Evolutionary conservation across 2,329 filamentous ascomycete species (phyloP).

Genomic region (Penicillium sp.): DNA sequence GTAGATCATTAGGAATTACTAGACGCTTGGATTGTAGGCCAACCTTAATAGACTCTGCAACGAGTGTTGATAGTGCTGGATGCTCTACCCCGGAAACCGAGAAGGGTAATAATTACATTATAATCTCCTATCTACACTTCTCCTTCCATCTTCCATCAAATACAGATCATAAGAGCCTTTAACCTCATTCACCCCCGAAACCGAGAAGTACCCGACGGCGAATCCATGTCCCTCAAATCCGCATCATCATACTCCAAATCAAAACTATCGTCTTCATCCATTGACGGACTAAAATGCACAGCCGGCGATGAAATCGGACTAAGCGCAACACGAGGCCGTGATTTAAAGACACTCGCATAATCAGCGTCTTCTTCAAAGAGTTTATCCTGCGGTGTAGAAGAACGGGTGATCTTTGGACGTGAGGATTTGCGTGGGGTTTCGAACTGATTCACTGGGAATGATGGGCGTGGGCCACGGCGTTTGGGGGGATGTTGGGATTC

Average conservation of each 20-base stretch:
- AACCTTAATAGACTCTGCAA: neutral
- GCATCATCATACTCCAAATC: conserved; percentile 28
- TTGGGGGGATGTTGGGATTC: conserved; percentile 29
- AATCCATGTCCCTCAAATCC: conserved; percentile 29
- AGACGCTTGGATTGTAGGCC: neutral
- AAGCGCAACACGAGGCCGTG: conserved; percentile 76
- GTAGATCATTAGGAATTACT: neutral
- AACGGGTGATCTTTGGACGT: conserved; percentile 34
- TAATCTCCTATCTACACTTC: neutral
- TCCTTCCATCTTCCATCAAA: neutral
- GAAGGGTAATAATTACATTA: neutral
- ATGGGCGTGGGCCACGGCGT: conserved; percentile 38
- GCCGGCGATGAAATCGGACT: conserved; percentile 66
- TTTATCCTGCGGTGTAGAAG: conserved; percentile 66
- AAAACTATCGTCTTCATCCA: conserved; percentile 31
- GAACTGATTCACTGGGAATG: conserved; percentile 63
- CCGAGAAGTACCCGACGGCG: conserved; percentile 30
- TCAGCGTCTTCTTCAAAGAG: conserved; percentile 75
- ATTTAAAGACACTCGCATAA: conserved; percentile 83
- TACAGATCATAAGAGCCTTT: no score
- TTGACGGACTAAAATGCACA: conserved; percentile 43
- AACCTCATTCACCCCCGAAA: conserved; percentile 3
- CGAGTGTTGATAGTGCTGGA: neutral
- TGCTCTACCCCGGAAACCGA: neutral
- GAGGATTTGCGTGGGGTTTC: conserved; percentile 55